phyloP scores from a whole-genome alignment of 78 protist genomes.

The Dictyostelium discoideum region DNA sequence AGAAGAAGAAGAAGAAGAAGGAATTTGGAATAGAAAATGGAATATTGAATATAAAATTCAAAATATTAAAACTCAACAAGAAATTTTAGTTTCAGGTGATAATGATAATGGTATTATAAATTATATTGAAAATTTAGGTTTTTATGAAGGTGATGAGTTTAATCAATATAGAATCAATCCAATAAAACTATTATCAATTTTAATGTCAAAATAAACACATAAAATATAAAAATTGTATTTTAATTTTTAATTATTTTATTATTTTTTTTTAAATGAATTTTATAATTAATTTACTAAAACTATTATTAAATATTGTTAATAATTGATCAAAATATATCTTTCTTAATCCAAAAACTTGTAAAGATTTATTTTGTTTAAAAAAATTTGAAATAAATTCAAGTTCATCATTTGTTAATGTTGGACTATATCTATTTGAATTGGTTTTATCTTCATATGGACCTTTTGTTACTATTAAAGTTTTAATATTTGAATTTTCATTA shows the following conservation, averaged over 20 bases:
- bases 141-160: conserved; percentile 69
- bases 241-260: neutral
- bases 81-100: conserved; percentile 30
- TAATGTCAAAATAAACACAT: neutral
- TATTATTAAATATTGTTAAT: too few relatives aligned
- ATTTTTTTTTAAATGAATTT: neutral
- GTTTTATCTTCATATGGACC: too few relatives aligned
- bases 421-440: too few relatives aligned
- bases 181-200: conserved; percentile 7
- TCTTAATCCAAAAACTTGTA: neutral
- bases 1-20: neutral
- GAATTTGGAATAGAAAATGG: conserved; percentile 62
- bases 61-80: conserved; percentile 14
- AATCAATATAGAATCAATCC: conserved; percentile 64
- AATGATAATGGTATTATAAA: conserved; percentile 5
- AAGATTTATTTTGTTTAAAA: neutral
- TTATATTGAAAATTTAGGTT: conserved; percentile 48
- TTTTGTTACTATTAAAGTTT: neutral
- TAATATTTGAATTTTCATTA: neutral
- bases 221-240: neutral
- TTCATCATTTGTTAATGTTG: neutral
- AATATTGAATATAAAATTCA: conserved; percentile 34
- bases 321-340: neutral
- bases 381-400: neutral
- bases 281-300: neutral